These are phyloP conservation scores for Cucurbita ficifolia DNA, from an alignment of 306 rosid genomes.

Conservation along the genomic window DNA sequence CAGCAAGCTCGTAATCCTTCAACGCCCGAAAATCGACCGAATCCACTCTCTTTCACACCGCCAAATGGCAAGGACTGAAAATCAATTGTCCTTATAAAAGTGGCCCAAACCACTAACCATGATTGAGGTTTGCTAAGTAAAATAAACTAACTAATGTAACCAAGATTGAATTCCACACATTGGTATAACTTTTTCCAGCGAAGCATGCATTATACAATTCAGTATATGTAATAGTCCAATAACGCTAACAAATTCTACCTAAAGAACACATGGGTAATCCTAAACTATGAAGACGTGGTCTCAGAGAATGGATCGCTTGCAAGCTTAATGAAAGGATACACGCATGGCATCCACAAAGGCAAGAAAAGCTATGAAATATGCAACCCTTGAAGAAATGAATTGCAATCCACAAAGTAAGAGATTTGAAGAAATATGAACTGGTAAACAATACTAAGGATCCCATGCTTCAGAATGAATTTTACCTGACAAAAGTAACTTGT, in stretches of 20 bases:
- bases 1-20: constrained; percentile 98
- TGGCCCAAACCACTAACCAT: background rate
- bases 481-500: constrained; percentile 85
- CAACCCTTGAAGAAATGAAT: too few species aligned
- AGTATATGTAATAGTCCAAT: background rate
- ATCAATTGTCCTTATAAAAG: constrained; percentile 6
- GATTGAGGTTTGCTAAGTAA: background rate
- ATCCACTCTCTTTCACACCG: constrained; percentile 86
- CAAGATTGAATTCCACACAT: background rate
- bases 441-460: background rate
- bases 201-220: background rate
- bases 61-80: constrained; percentile 96
- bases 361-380: too few species aligned
- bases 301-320: too few species aligned
- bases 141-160: background rate
- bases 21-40: constrained; percentile 84
- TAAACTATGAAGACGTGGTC: background rate
- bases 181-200: background rate
- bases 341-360: too few species aligned
- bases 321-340: too few species aligned
- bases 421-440: background rate
- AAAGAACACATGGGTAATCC: background rate
- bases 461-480: constrained; percentile 2
- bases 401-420: too few species aligned
- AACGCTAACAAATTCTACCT: background rate